Base-by-base conservation (phyloP, 2,329 filamentous ascomycete species). In the Aspergillus thermomutatus region DNA sequence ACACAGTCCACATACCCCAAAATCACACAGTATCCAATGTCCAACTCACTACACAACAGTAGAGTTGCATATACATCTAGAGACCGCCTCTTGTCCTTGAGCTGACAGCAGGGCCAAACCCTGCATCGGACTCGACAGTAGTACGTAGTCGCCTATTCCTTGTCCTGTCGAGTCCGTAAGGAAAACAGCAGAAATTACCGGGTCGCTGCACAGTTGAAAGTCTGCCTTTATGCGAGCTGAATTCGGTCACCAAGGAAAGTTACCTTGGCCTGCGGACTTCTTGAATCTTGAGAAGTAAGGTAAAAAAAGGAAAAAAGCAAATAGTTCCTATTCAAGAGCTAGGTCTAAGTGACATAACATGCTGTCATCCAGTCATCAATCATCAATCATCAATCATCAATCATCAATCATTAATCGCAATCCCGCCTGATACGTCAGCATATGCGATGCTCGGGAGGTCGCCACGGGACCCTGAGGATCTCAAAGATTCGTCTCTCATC, bases 401-500 rank as follows among this genome's bases (percentile, higher is more conserved):
- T 7, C 31, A 14, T 46, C 43, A 46, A 23, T 25, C 43, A 17
- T 25, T 21, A n/a, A 43, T 43, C 17, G 40, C 40, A 21, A 46
- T 6, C 14, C 55, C 14, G 45, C 6, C 31, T 37, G 50, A 55
- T 54, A 62, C 57, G 50, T 81, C 71, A 91, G 69, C 90, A 92
- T 77, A 90, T 89, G 56, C 91, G 80, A 71, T 94, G 85, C 68
- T 86, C 80, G 8, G 91, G 89, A 66, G 87, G 85, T 65, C 91
- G 83, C 89, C 91, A 97, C 45, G 88, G 86, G n/a, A 96, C 91
- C 0, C 88, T 90, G 54, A 97, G 73, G 9, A 87, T 78, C 74
- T 89, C 87, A 72, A 96, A 96, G 40, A 96, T 96, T 69, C 75
- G 84, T 77, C 78, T 87, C 80, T 96, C 92, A 65, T 89, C 83